Conservation (phyloP, 192 early-diverging fungal genomes). For the Backusella sp. region DNA sequence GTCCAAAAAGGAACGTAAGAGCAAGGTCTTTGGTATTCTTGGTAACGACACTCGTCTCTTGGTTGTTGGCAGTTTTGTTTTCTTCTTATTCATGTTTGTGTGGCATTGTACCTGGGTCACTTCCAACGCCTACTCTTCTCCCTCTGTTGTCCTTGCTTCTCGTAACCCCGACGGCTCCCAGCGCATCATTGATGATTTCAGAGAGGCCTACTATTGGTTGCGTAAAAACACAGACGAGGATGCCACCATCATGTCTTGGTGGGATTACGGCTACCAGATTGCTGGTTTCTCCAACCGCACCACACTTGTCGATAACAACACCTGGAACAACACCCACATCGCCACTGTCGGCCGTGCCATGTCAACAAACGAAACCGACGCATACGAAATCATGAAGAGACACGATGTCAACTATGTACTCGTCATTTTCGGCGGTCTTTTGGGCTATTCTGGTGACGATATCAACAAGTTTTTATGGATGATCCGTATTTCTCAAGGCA, state of each 20-base stretch:
- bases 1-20: slow-evolving; percentile 32
- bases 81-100: slow-evolving; percentile 82
- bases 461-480: slow-evolving; percentile 99
- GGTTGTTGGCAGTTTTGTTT: slow-evolving; percentile 63
- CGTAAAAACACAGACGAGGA: slow-evolving; percentile 92
- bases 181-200: slow-evolving; percentile 98
- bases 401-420: slow-evolving; percentile 98
- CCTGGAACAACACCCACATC: slow-evolving; percentile 99
- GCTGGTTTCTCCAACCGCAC: slow-evolving; percentile 98
- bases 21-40: slow-evolving; percentile 42
- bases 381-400: slow-evolving; percentile 86
- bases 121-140: slow-evolving; percentile 96
- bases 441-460: slow-evolving; percentile 99
- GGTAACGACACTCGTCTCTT: slow-evolving; percentile 52
- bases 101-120: slow-evolving; percentile 99
- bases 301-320: slow-evolving; percentile 99
- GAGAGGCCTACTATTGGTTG: slow-evolving; percentile 99
- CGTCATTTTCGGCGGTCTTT: slow-evolving; percentile 93
- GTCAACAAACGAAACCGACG: slow-evolving; percentile 85
- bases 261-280: slow-evolving; percentile 99
- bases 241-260: slow-evolving; percentile 98
- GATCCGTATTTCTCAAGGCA: slow-evolving; percentile 95
- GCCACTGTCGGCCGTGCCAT: slow-evolving; percentile 95
- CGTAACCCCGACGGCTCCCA: slow-evolving; percentile 85
- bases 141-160: slow-evolving; percentile 96